A percentile compares a stretch with the other conserved stretches of the same genome.
Evolutionary conservation across 73 alveolate genomes (phyloP).

Genomic region (Stentor coeruleus): DNA sequence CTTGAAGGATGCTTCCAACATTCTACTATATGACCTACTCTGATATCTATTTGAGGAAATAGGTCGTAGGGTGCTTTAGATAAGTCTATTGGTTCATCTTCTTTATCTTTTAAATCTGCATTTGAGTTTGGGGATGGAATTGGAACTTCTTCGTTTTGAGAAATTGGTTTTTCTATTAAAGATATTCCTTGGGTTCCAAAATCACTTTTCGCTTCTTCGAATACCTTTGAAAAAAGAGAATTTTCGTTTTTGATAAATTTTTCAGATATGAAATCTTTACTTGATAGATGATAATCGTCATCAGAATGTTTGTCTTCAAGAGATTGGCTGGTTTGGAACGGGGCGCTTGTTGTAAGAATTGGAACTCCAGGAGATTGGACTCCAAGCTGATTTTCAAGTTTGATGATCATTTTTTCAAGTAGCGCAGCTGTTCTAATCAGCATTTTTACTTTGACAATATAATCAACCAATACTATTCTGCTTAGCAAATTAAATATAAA

Average conservation of each 20-base stretch:
- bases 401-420: not conserved
- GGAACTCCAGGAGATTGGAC: not conserved
- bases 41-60: constrained; percentile 49
- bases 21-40: constrained; percentile 73
- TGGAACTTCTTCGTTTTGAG: not conserved
- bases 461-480: too few relatives aligned
- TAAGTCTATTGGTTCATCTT: constrained; percentile 29
- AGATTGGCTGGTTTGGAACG: not conserved
- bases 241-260: not conserved
- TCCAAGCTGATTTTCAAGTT: constrained; percentile 14
- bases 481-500: too few relatives aligned
- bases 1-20: constrained; percentile 67
- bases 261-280: constrained; percentile 2
- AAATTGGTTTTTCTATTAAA: constrained; percentile 14
- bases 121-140: not conserved
- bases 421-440: not conserved
- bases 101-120: constrained; percentile 1
- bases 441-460: too few relatives aligned
- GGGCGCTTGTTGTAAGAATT: not conserved
- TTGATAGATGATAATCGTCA: too few relatives aligned
- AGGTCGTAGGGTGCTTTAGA: constrained; percentile 32
- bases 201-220: constrained; percentile 13
- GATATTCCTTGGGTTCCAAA: constrained; percentile 1
- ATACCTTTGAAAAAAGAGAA: not conserved
- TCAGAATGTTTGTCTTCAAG: too few relatives aligned